Percentiles rank a stretch among this genome's conserved stretches.
Evolutionary conservation across 2,329 filamentous ascomycete species (phyloP).

Genomic region (Venturia pyrina): DNA sequence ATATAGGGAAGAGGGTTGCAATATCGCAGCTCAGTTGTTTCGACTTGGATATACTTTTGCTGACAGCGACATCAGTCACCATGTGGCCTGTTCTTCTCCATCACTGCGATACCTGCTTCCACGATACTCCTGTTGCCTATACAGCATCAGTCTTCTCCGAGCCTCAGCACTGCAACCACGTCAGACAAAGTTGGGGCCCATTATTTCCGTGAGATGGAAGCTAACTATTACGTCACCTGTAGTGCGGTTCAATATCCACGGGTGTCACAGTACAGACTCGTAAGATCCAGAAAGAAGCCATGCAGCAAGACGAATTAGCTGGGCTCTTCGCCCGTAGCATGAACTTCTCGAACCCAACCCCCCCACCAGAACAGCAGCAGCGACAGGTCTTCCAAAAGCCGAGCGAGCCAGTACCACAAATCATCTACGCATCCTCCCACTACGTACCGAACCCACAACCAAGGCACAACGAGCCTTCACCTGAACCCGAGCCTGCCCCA

Average conservation of each 20-base stretch:
- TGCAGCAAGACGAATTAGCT: constrained; percentile 73
- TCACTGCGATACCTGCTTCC: constrained; percentile 27
- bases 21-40: neutral
- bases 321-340: constrained; percentile 69
- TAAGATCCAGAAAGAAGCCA: constrained; percentile 37
- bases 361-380: constrained; percentile 16
- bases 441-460: constrained; percentile 53
- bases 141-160: constrained; percentile 34
- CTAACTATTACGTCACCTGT: constrained; percentile 25
- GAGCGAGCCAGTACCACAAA: neutral
- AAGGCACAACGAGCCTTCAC: constrained; percentile 19
- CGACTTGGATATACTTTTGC: neutral
- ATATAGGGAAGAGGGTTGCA: neutral
- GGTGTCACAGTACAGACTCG: constrained; percentile 32
- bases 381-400: constrained; percentile 18
- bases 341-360: constrained; percentile 28
- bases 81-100: constrained; percentile 30
- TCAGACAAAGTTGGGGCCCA: constrained; percentile 24
- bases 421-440: constrained; percentile 70
- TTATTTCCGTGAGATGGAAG: constrained; percentile 12
- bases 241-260: constrained; percentile 33
- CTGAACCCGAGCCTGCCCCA: constrained; percentile 21
- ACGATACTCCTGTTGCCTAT: constrained; percentile 30
- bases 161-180: constrained; percentile 34
- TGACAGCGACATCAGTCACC: neutral